phyloP scores from a whole-genome alignment of 352 stramenopile genomes.

The Blastocystis sp. region DNA sequence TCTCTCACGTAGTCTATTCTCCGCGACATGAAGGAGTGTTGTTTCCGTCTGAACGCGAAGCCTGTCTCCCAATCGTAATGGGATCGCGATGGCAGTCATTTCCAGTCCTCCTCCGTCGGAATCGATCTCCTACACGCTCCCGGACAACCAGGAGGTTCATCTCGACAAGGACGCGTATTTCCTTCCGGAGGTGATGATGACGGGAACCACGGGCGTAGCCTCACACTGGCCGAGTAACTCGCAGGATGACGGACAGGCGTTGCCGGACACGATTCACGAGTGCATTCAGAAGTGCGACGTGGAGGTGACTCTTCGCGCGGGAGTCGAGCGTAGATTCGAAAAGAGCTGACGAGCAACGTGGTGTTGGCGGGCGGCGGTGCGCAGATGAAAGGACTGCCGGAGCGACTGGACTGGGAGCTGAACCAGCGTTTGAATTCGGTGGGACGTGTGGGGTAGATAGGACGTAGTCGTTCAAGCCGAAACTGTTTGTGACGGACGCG shows the following conservation, averaged over 20 bases:
- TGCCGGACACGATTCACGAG: constrained; percentile 12
- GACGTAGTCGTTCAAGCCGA: constrained; percentile 40
- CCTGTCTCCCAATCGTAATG: constrained; percentile 14
- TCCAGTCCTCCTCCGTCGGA: constrained; percentile 1
- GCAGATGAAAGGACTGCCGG: constrained; percentile 82
- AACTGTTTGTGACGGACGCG: constrained; percentile 22
- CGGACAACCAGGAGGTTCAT: constrained; percentile 39
- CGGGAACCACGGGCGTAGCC: neutral
- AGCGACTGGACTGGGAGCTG: constrained; percentile 81
- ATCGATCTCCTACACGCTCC: constrained; percentile 45
- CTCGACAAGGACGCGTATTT: constrained; percentile 38
- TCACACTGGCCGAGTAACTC: neutral
- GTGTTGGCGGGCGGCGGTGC: constrained; percentile 85
- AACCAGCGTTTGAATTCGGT: constrained; percentile 57
- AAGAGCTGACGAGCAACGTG: constrained; percentile 87
- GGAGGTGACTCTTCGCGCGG: neutral
- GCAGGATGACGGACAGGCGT: neutral
- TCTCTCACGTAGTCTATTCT: constrained; percentile 1
- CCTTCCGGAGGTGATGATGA: constrained; percentile 42
- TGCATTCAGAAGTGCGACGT: constrained; percentile 48
- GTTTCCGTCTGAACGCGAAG: neutral
- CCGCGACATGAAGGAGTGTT: constrained; percentile 51
- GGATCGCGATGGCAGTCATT: neutral
- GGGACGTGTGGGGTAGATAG: neutral
- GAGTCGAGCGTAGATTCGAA: constrained; percentile 65